Evolutionary conservation across 805 yeast species (phyloP).

Genomic region (Wickerhamiella nectarea): DNA sequence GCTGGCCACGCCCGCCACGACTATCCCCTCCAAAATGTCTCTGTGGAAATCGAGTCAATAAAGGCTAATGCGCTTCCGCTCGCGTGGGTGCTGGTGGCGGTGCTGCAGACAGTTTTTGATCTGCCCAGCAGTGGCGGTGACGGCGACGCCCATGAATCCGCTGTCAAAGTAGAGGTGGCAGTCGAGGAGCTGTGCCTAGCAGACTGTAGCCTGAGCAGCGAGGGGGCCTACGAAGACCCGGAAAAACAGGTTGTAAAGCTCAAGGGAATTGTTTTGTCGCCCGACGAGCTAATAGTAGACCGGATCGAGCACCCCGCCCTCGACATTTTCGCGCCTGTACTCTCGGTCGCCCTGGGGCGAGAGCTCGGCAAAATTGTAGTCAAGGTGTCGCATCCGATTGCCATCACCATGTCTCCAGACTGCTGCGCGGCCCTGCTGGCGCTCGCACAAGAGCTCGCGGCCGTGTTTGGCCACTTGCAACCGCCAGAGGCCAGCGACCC

Average conservation of each 20-base stretch:
- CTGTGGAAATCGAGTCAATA: conserved; percentile 2
- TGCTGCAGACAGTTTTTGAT: conserved; percentile 8
- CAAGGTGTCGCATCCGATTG: conserved; percentile 5
- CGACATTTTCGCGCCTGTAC: conserved; percentile 12
- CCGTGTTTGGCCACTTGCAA: background rate
- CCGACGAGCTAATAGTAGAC: background rate
- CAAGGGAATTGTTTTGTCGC: background rate
- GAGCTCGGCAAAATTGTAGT: background rate
- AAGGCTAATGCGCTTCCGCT: conserved; percentile 10
- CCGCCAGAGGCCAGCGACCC: conserved; percentile 15
- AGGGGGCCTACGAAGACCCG: conserved; percentile 3
- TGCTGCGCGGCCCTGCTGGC: background rate
- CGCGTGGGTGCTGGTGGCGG: conserved; percentile 5
- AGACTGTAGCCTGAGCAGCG: conserved; percentile 3
- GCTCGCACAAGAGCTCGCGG: background rate
- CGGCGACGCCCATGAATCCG: background rate
- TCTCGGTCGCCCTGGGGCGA: conserved; percentile 1
- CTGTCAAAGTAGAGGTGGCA: background rate
- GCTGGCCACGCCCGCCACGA: background rate
- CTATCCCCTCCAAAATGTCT: background rate
- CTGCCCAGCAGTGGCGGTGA: background rate
- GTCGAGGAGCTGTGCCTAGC: background rate
- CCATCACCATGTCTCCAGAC: background rate
- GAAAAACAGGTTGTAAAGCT: background rate
- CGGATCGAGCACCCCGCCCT: conserved; percentile 11